Conservation (phyloP, 2,329 filamentous ascomycete species). For the Leptographium radiaticola region DNA sequence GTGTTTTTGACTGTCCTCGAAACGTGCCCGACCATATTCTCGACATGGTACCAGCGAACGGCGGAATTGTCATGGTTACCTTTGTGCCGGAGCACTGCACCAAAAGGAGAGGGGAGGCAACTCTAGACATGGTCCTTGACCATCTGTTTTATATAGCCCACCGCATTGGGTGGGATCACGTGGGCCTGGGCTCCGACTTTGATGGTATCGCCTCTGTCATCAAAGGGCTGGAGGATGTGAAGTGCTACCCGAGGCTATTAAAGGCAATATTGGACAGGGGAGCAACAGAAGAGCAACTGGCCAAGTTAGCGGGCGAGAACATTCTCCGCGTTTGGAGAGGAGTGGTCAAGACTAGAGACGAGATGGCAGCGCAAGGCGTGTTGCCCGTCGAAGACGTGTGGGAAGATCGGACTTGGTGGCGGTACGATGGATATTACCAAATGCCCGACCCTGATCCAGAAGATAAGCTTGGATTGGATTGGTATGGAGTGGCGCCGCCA, state of each 20-base stretch:
- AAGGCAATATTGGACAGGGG: constrained; percentile 48
- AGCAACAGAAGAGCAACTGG: constrained; percentile 58
- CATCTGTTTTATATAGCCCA: too few species aligned
- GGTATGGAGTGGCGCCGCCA: constrained; percentile 1
- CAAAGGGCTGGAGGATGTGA: constrained; percentile 73
- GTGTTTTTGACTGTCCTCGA: too few species aligned
- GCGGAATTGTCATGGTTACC: too few species aligned
- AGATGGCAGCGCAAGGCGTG: constrained; percentile 18
- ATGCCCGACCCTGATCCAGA: constrained; percentile 21
- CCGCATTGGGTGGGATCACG: too few species aligned
- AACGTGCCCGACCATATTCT: too few species aligned
- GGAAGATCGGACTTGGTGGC: constrained; percentile 20
- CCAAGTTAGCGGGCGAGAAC: constrained; percentile 68
- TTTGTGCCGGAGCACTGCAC: too few species aligned
- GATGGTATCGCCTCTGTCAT: too few species aligned
- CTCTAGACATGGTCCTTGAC: too few species aligned
- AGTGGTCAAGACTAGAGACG: constrained; percentile 14
- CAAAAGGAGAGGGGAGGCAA: too few species aligned
- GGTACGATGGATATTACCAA: constrained; percentile 19
- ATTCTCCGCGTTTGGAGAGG: constrained; percentile 63
- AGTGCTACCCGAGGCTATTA: constrained; percentile 18
- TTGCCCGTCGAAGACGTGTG: constrained; percentile 22
- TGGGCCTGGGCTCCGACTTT: too few species aligned
- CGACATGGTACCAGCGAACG: too few species aligned
- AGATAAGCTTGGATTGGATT: constrained; percentile 18